A percentile compares a stretch with the other conserved stretches of the same genome.
Evolutionary conservation across 441 rosid genomes (phyloP).

Genomic region (Euphorbia schlechtendalii): DNA sequence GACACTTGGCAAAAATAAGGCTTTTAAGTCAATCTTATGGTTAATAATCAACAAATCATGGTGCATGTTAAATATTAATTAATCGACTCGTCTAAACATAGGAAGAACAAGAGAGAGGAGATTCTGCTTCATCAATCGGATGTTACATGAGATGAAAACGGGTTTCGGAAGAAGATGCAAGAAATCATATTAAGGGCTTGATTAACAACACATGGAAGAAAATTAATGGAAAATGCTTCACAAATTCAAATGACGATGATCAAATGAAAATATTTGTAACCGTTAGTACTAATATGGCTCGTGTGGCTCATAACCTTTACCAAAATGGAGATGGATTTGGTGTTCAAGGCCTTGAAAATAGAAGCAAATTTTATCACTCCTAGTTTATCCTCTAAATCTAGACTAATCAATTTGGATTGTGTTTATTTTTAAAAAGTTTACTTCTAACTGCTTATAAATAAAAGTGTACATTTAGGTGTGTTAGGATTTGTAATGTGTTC

Average conservation of each 20-base stretch:
- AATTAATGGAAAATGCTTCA: slow-evolving; percentile 9
- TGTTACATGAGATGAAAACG: slow-evolving; percentile 34
- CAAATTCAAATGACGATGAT: not conserved
- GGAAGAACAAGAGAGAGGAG: slow-evolving; percentile 50
- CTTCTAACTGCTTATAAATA: no score
- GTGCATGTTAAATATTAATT: no score
- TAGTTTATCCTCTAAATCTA: slow-evolving; percentile 31
- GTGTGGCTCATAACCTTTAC: slow-evolving; percentile 35
- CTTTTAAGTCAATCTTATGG: no score
- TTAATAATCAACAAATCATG: no score
- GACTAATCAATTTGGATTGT: not conserved
- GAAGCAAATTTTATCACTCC: slow-evolving; percentile 26
- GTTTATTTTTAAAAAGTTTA: no score
- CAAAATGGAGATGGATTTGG: slow-evolving; percentile 45
- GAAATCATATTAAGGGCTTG: not conserved
- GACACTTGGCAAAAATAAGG: no score
- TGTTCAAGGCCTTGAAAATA: slow-evolving; percentile 26
- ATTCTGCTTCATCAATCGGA: slow-evolving; percentile 34
- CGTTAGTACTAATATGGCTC: slow-evolving; percentile 28
- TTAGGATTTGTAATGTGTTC: no score
- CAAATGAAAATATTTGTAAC: slow-evolving; percentile 15
- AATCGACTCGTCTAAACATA: not conserved
- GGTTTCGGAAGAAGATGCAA: slow-evolving; percentile 14
- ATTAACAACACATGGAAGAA: slow-evolving; percentile 19
- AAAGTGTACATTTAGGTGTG: no score